These are phyloP conservation scores for Sequoia sempervirens DNA, from an alignment of 75 land plant species.

Conservation along the genomic window DNA sequence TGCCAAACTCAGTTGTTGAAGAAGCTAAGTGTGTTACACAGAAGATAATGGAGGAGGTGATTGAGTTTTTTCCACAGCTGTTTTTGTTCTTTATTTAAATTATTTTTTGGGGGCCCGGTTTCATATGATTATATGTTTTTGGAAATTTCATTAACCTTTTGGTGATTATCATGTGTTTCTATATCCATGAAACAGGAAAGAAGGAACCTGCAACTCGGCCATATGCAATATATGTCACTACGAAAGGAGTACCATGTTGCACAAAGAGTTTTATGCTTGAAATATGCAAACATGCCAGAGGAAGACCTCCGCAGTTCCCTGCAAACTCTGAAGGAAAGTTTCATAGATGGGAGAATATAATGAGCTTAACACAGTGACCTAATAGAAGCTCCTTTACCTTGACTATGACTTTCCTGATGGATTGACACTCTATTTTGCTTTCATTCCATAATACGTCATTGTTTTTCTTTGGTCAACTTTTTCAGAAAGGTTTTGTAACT, in stretches of 20 bases:
- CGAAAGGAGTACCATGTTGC: conserved; percentile 67
- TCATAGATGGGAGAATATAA: conserved; percentile 30
- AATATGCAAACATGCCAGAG: conserved; percentile 72
- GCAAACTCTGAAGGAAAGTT: conserved; percentile 69
- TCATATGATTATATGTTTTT: background rate
- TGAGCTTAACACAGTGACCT: background rate
- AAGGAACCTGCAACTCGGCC: conserved; percentile 44
- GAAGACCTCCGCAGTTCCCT: conserved; percentile 62
- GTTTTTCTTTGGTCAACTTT: background rate
- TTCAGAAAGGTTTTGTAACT: background rate
- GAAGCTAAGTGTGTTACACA: conserved; percentile 61
- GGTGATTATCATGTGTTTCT: background rate
- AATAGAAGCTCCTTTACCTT: background rate
- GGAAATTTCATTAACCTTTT: background rate
- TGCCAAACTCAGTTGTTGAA: conserved; percentile 71
- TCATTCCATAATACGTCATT: background rate
- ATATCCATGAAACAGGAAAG: conserved; percentile 27
- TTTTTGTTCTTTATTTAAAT: conserved; percentile 1
- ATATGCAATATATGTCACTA: conserved; percentile 41
- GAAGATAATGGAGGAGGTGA: conserved; percentile 59
- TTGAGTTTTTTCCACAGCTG: background rate
- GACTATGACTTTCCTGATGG: background rate
- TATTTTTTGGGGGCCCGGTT: background rate
- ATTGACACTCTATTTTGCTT: background rate
- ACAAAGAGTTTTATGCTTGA: conserved; percentile 79